Base-by-base conservation (phyloP, 352 stramenopile species). In the Globisporangium canariense region DNA sequence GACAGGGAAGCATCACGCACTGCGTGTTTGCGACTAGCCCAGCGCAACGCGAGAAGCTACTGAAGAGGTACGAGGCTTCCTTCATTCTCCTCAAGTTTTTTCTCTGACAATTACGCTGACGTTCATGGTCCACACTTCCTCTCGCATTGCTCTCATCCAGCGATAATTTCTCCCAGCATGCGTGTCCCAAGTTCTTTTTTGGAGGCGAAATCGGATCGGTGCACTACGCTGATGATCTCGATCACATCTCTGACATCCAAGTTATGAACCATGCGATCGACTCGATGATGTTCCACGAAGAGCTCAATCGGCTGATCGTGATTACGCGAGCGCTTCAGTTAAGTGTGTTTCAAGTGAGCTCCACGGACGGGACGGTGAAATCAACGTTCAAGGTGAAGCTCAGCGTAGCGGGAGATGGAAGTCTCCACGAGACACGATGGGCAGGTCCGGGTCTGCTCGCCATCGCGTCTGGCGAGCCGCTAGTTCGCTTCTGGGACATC, bases 401-500 rank as follows among this genome's bases (percentile, higher is more conserved):
- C 18, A 94, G 86, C 52, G 77, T 97, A 28, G 86, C 86, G 0
- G 86, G 81, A n/a, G 89, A 96, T 57, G 76, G 81, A 18, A 84
- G 76, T 14, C 77, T 98, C 41, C 85, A 81, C 38, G 75, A 97
- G 67, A 86, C 91, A 8, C 83, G 83, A 30, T 98, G 93, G 94
- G 90, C 91, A 4, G 87, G 91, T 3, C 88, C 90, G 0, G 93
- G 83, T 2, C 65, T 98, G n/a, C 71, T 98, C 34, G 90, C 87
- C 3, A 96, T 96, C 34, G 89, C 90, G 0, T 97, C 91, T 9
- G 88, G 84, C 5, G 93, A 98, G 58, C 73, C 81, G 9, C 58
- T 98, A 0, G 83, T 98, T 49, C 89, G 94, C 11, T 97, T 98
- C 52, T 98, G 92, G 90, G 91, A 98, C 65, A 75, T 98, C 20